Evolutionary conservation across 179 eudicot genomes (phyloP), one percentile per base, ranked within the genome.

Genomic region (Carnegiea gigantea): DNA sequence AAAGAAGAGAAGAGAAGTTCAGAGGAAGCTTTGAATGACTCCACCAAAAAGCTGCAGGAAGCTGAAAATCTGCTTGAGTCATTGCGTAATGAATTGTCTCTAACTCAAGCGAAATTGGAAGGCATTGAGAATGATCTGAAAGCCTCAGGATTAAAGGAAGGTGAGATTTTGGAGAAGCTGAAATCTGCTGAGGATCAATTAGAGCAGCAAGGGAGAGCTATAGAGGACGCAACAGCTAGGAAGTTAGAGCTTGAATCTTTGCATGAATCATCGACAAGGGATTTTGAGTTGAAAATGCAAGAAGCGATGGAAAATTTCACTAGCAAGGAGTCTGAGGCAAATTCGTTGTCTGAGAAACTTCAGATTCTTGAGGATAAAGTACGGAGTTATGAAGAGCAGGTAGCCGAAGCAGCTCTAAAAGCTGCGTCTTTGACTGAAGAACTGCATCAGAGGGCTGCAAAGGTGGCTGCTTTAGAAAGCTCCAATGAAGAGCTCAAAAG

Each of bases 101-200:
- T 46, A 64, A 86, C 87, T 53, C 87, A 86, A 68, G 84, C 76
- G 28, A 88, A 86, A 71, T 77, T 88, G 23, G 84, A 80, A 79
- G 83, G 84, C 49, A 82, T 83, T 51, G 86, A 87, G 75, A 85
- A 82, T 83, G 88, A 85, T 75, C 77, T 87, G 40, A 85, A 79
- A 72, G 80, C 80, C 23, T 49, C 86, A 49, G 90, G 84, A 46
- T 10, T 79, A 40, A 89, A 85, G 85, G 98, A 95, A 85, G 83
- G 78, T 76, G 97, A 90, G 75, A 84, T 95, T 67, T 81, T 87
- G 76, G 92, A 89, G 79, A 92, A 90, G 89, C 91, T 95, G 23
- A 93, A 91, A 84, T 84, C 84, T 75, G 94, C 96, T 28, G 94
- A 95, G 87, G 89, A 85, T 82, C 85, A 90, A 79, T 78, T 93